Conservation (phyloP, 352 stramenopile genomes). For the Peronospora tabacina region DNA sequence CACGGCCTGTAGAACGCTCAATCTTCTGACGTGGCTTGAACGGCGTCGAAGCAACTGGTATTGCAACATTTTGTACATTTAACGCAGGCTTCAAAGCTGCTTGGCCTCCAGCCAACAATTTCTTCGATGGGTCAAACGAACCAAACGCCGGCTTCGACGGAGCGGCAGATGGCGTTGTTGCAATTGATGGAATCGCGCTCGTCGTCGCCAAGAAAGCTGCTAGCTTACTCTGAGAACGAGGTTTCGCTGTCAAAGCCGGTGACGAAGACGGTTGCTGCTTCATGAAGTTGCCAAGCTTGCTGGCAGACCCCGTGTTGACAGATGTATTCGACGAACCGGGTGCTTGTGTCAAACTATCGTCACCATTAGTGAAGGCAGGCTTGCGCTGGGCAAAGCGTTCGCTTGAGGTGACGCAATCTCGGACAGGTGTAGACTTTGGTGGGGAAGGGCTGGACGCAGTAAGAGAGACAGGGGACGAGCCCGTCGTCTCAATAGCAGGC, state of each 20-base stretch:
- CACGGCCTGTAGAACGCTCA: conserved; percentile 51
- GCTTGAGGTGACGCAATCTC: conserved; percentile 28
- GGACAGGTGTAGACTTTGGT: conserved; percentile 25
- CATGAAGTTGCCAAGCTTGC: conserved; percentile 77
- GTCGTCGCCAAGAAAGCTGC: conserved; percentile 67
- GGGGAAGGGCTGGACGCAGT: conserved; percentile 10
- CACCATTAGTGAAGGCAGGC: conserved; percentile 44
- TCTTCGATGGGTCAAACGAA: conserved; percentile 30
- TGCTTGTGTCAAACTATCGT: conserved; percentile 16
- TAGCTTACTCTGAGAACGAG: conserved; percentile 67
- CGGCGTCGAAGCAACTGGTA: conserved; percentile 4
- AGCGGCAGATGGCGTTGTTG: conserved; percentile 9
- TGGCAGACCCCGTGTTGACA: conserved; percentile 26
- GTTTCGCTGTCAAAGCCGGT: conserved; percentile 24
- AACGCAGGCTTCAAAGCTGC: conserved; percentile 13
- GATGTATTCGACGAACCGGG: conserved; percentile 18
- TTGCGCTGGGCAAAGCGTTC: conserved; percentile 56
- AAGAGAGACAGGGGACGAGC: conserved; percentile 21
- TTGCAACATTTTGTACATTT: conserved; percentile 1
- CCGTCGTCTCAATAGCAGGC: conserved; percentile 30
- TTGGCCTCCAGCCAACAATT: conserved; percentile 6
- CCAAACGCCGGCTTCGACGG: conserved; percentile 24
- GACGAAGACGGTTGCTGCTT: conserved; percentile 48
- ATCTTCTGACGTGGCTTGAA: conserved; percentile 44
- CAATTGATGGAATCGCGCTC: conserved; percentile 23